Evolutionary conservation across 352 stramenopile genomes (phyloP).

Genomic region (Achlya hypogyna): DNA sequence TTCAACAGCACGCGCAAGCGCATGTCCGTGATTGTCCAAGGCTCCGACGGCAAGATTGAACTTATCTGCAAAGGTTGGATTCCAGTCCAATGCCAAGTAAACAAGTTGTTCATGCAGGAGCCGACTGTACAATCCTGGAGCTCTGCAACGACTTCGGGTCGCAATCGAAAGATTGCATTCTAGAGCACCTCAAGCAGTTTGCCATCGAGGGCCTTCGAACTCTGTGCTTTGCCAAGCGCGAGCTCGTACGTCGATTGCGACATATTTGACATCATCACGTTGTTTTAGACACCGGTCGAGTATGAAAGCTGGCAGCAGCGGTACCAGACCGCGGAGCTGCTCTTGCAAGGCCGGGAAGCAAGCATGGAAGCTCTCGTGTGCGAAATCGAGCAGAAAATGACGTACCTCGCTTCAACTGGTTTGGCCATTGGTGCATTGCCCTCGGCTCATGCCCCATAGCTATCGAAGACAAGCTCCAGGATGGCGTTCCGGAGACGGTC

Average conservation of each 20-base stretch:
- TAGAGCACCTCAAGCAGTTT: slow-evolving; percentile 76
- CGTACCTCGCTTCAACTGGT: slow-evolving; percentile 68
- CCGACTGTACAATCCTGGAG: slow-evolving; percentile 67
- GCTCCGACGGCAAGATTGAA: slow-evolving; percentile 41
- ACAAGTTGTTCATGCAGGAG: slow-evolving; percentile 19
- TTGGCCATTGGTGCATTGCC: not conserved
- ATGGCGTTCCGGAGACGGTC: slow-evolving; percentile 92
- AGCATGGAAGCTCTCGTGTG: slow-evolving; percentile 48
- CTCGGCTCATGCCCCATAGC: slow-evolving; percentile 30
- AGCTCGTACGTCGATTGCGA: slow-evolving; percentile 32
- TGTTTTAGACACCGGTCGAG: slow-evolving; percentile 44
- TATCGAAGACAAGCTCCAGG: slow-evolving; percentile 97
- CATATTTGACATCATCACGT: not conserved
- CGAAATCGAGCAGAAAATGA: slow-evolving; percentile 79
- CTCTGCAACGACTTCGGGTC: slow-evolving; percentile 55
- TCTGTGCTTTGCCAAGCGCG: slow-evolving; percentile 67
- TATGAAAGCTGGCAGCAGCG: slow-evolving; percentile 56
- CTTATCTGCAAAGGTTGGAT: slow-evolving; percentile 61
- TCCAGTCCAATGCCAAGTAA: not conserved
- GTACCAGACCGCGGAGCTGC: slow-evolving; percentile 60
- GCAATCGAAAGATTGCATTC: slow-evolving; percentile 33
- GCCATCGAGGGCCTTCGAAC: slow-evolving; percentile 78
- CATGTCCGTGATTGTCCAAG: slow-evolving; percentile 75
- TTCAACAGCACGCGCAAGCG: slow-evolving; percentile 75
- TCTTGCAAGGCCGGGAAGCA: slow-evolving; percentile 54